Evolutionary conservation across 345 rosid species (phyloP), one percentile per base, ranked within the genome.

Genomic region (Chamaenerion angustifolium): DNA sequence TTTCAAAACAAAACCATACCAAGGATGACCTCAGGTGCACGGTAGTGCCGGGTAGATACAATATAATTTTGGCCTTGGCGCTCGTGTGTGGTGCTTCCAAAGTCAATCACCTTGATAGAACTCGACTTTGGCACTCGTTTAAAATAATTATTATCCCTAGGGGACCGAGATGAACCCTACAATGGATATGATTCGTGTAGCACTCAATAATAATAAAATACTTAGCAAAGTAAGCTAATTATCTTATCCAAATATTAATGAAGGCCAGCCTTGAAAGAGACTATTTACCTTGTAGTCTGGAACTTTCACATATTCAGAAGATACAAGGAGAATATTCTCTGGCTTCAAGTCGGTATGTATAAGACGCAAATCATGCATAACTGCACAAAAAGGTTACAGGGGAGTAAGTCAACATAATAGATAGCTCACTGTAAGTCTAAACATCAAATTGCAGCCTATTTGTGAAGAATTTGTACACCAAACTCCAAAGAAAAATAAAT

Each of bases 41-140:
- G 80, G 56, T 82, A 82, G 56, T 82, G 89, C 68, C 85, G 59
- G 6, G 85, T 81, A 15, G 82, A 81, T 41, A 78, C 85, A 59
- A 81, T 71, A 37, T 74, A 76, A 54, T 63, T 78, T 67, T 71
- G 82, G 31, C 61, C 68, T 65, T 66, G 74, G 57, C 64, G 72
- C 18, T 74, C 89, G 62, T 63, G 68, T 31, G 80, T 76, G 16
- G 85, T 76, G 74, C 82, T 81, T 27, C 89, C 89, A 71, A 81
- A 81, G 68, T 81, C 89, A 43, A 81, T 81, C 27, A 81, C 78
- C 71, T 81, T 81, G 40, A 81, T 81, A n/a, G 80, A 71, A 74
- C 89, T 76, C 17, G 89, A 73, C 68, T 81, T 81, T 42, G 89
- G 85, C 69, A 78, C 57, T 60, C 78, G 71, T 67, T 68, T 77